These are phyloP conservation scores for Arbutus unedo DNA, from an alignment of 148 eudicot species.

Conservation along the genomic window DNA sequence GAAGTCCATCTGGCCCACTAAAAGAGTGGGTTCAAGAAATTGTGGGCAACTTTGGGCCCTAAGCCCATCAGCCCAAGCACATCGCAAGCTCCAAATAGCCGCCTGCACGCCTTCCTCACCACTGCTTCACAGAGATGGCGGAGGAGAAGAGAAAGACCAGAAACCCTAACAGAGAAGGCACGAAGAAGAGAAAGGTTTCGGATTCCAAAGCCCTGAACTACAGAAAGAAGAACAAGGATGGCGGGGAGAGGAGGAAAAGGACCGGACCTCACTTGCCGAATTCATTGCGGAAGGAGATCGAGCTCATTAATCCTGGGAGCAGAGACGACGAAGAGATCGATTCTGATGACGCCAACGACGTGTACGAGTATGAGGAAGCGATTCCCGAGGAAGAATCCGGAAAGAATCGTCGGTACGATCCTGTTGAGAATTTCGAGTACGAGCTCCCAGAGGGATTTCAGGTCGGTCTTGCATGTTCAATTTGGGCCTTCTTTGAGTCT, in stretches of 20 bases:
- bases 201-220: conserved; percentile 15
- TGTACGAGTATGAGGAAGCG: conserved; percentile 75
- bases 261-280: conserved; percentile 70
- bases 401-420: conserved; percentile 67
- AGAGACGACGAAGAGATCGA: conserved; percentile 38
- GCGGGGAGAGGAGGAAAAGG: conserved; percentile 16
- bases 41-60: background rate
- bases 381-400: conserved; percentile 64
- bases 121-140: conserved; percentile 34
- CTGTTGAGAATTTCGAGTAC: conserved; percentile 61
- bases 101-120: background rate
- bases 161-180: conserved; percentile 6
- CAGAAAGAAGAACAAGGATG: background rate
- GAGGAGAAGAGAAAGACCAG: conserved; percentile 38
- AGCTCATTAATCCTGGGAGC: conserved; percentile 11
- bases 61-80: background rate
- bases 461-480: conserved; percentile 29
- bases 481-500: background rate
- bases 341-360: conserved; percentile 43
- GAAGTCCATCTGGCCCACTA: too few relatives aligned
- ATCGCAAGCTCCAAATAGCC: background rate
- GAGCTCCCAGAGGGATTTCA: conserved; percentile 68
- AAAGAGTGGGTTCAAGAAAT: background rate
- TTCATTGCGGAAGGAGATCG: conserved; percentile 46
- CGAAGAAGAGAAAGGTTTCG: conserved; percentile 17